Evolutionary conservation across 352 stramenopile species (phyloP).

Genomic region (Albugo candida): DNA sequence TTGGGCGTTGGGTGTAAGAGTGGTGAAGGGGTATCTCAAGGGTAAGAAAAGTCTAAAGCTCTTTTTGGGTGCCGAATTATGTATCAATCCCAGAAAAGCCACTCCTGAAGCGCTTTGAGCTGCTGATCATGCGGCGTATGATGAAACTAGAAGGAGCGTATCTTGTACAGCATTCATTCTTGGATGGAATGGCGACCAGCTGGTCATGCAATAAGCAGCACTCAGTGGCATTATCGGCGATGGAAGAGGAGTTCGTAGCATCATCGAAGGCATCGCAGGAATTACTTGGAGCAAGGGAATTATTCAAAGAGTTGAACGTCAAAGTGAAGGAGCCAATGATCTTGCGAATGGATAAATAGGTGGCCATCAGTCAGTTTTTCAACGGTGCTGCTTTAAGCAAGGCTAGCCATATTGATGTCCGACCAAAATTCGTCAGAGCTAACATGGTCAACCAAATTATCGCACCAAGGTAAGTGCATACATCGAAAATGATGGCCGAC

Average conservation of each 20-base stretch:
- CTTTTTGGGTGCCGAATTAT: neutral
- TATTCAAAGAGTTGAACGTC: constrained; percentile 4
- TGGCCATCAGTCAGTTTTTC: constrained; percentile 1
- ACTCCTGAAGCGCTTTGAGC: constrained; percentile 5
- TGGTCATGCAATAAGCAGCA: constrained; percentile 10
- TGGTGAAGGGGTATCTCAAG: constrained; percentile 11
- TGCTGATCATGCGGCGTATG: constrained; percentile 9
- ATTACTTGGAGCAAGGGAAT: constrained; percentile 3
- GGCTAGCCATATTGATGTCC: constrained; percentile 8
- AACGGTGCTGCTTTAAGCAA: neutral
- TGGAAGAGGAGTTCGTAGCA: constrained; percentile 10
- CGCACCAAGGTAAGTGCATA: constrained; percentile 1
- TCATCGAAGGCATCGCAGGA: constrained; percentile 1
- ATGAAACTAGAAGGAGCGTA: constrained; percentile 8
- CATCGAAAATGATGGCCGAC: constrained; percentile 7
- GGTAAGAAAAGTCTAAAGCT: constrained; percentile 6
- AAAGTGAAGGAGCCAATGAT: neutral
- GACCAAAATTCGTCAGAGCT: constrained; percentile 4
- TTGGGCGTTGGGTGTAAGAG: constrained; percentile 8
- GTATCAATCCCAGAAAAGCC: neutral
- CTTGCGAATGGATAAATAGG: constrained; percentile 7
- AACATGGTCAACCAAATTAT: neutral
- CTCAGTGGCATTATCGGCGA: constrained; percentile 5
- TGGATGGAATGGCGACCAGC: constrained; percentile 7
- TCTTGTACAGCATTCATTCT: constrained; percentile 1